A percentile compares a stretch with the other conserved stretches of the same genome.
phyloP scores from a whole-genome alignment of 225 moss, liverwort and hornwort genomes.

The Sphagnum contortum region DNA sequence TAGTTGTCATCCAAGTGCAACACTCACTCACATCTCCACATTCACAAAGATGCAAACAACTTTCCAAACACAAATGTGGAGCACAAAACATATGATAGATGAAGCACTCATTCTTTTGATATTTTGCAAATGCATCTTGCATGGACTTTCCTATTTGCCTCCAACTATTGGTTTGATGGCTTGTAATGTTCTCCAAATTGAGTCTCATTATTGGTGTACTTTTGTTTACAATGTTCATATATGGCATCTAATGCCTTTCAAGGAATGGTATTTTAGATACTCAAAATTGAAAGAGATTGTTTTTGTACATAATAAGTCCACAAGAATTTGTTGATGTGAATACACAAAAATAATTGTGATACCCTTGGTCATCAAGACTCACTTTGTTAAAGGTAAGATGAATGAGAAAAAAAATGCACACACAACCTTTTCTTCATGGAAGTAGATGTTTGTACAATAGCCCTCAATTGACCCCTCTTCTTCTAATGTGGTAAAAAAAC shows the following conservation, averaged over 20 bases:
- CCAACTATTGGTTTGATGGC: constrained; percentile 23
- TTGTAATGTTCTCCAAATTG: constrained; percentile 4
- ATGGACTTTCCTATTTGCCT: constrained; percentile 16
- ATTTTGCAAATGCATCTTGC: constrained; percentile 23
- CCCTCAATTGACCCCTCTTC: constrained; percentile 47
- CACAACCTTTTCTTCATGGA: constrained; percentile 36
- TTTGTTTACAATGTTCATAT: too few relatives aligned
- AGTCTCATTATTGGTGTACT: too few relatives aligned
- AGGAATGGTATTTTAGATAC: too few relatives aligned
- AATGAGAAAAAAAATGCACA: not conserved
- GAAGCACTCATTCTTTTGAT: constrained; percentile 35
- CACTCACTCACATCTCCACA: too few relatives aligned
- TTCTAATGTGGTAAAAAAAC: constrained; percentile 41
- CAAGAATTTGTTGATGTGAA: too few relatives aligned
- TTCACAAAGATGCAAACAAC: too few relatives aligned
- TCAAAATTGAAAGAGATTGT: too few relatives aligned
- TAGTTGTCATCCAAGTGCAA: not conserved
- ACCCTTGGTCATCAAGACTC: not conserved
- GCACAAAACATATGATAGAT: constrained; percentile 28
- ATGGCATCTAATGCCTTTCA: too few relatives aligned
- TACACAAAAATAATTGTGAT: not conserved
- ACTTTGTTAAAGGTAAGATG: not conserved
- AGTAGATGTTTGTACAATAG: constrained; percentile 25
- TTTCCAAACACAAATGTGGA: not conserved
- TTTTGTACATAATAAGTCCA: too few relatives aligned